phyloP scores from a whole-genome alignment of 1,284 basidiomycete species.

The Ganoderma sinense region DNA sequence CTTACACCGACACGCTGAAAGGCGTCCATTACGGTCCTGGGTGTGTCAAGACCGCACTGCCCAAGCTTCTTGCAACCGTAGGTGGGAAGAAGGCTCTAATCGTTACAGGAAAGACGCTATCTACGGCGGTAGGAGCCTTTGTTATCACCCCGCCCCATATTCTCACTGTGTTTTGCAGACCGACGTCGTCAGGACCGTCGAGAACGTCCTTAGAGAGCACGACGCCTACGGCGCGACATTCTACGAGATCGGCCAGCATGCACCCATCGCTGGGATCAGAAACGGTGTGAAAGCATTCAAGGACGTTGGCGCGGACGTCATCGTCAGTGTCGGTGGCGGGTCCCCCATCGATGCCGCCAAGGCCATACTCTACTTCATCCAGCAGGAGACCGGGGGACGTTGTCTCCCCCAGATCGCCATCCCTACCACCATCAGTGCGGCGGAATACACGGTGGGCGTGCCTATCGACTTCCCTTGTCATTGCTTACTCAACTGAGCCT shows the following conservation, averaged over 20 bases:
- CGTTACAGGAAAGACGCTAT: conserved; percentile 74
- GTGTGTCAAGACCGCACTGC: conserved; percentile 63
- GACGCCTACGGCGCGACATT: conserved; percentile 73
- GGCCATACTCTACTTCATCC: conserved; percentile 68
- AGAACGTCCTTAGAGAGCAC: conserved; percentile 61
- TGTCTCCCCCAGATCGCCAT: conserved; percentile 70
- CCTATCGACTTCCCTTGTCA: background rate
- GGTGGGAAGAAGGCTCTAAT: conserved; percentile 69
- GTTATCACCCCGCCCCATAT: background rate
- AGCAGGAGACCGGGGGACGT: conserved; percentile 59
- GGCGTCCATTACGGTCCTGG: conserved; percentile 76
- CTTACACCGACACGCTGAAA: conserved; percentile 69
- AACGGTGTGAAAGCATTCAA: conserved; percentile 66
- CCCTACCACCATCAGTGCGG: conserved; percentile 84
- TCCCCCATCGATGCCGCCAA: conserved; percentile 84
- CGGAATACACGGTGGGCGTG: conserved; percentile 70
- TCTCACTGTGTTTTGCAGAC: conserved; percentile 51
- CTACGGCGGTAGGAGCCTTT: conserved; percentile 60
- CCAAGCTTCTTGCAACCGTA: conserved; percentile 61
- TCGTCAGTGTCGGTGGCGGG: conserved; percentile 81
- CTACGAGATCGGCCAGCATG: conserved; percentile 79
- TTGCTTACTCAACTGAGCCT: background rate
- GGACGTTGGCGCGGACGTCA: conserved; percentile 65
- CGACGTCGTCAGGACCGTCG: conserved; percentile 66
- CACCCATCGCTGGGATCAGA: conserved; percentile 75